phyloP scores from a whole-genome alignment of 164 flowering plant genomes.

The Paratinospora sagittata region DNA sequence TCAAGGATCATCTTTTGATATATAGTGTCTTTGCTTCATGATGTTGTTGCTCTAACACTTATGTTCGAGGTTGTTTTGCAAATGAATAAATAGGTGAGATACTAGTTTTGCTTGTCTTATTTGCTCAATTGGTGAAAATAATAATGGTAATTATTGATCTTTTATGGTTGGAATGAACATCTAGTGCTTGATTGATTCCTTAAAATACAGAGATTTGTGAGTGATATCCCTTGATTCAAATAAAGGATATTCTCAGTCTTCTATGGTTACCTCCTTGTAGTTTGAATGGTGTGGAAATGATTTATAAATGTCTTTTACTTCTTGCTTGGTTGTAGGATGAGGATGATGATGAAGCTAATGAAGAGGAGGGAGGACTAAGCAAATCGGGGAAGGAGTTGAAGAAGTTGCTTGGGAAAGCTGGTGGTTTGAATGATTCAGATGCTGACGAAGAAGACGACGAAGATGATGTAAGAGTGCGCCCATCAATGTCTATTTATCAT shows the following conservation, averaged over 20 bases:
- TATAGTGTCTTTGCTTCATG: not conserved
- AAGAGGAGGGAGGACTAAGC: slow-evolving; percentile 85
- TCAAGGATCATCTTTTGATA: too few species aligned
- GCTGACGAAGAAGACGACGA: slow-evolving; percentile 90
- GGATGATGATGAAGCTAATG: slow-evolving; percentile 67
- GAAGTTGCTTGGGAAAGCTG: slow-evolving; percentile 70
- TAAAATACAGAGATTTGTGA: not conserved
- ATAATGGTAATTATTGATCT: not conserved
- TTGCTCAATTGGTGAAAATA: not conserved
- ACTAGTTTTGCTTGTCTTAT: not conserved
- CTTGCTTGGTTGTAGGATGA: slow-evolving; percentile 70
- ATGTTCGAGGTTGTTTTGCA: not conserved
- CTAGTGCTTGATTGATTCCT: not conserved
- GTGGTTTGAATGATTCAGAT: slow-evolving; percentile 76
- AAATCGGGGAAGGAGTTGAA: slow-evolving; percentile 94
- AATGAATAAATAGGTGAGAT: not conserved
- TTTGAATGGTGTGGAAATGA: not conserved
- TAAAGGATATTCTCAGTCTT: not conserved
- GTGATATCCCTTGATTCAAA: not conserved
- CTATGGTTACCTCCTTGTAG: not conserved
- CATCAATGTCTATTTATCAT: not conserved
- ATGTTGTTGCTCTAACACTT: too few species aligned
- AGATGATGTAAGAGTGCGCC: slow-evolving; percentile 56
- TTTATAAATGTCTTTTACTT: not conserved
- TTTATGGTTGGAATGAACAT: not conserved